Conservation (phyloP, 768 basidiomycete genomes). For the Suillus hirtellus region DNA sequence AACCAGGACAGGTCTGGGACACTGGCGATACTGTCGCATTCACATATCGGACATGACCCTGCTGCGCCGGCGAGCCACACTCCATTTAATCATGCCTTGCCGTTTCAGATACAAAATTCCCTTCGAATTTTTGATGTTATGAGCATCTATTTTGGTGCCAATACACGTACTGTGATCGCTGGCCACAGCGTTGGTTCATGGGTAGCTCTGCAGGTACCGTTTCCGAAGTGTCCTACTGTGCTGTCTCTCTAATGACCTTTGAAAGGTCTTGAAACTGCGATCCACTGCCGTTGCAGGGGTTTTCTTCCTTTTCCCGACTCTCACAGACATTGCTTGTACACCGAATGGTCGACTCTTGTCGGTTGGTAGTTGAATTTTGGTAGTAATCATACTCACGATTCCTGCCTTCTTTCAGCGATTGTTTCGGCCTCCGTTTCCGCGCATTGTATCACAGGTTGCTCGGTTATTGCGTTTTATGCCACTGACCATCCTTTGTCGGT, state of each 20-base stretch:
- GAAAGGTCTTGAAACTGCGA: slow-evolving; percentile 53
- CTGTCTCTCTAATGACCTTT: background rate
- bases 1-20: slow-evolving; percentile 31
- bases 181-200: slow-evolving; percentile 78
- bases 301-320: slow-evolving; percentile 72
- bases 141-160: slow-evolving; percentile 29
- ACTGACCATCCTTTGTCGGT: slow-evolving; percentile 41
- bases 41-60: slow-evolving; percentile 64
- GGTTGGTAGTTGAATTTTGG: slow-evolving; percentile 39
- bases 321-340: slow-evolving; percentile 60
- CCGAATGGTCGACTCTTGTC: slow-evolving; percentile 63
- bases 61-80: slow-evolving; percentile 18
- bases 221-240: slow-evolving; percentile 7
- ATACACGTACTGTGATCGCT: slow-evolving; percentile 45
- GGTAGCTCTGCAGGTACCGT: slow-evolving; percentile 57
- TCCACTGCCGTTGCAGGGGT: slow-evolving; percentile 38
- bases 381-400: background rate
- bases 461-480: slow-evolving; percentile 40
- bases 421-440: slow-evolving; percentile 48
- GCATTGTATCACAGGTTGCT: slow-evolving; percentile 46
- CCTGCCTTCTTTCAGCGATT: slow-evolving; percentile 37
- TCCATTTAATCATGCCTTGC: slow-evolving; percentile 36
- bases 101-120: slow-evolving; percentile 54
- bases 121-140: slow-evolving; percentile 55
- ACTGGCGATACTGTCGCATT: slow-evolving; percentile 59